phyloP scores from a whole-genome alignment of 441 rosid species.

The Melastoma candidum region DNA sequence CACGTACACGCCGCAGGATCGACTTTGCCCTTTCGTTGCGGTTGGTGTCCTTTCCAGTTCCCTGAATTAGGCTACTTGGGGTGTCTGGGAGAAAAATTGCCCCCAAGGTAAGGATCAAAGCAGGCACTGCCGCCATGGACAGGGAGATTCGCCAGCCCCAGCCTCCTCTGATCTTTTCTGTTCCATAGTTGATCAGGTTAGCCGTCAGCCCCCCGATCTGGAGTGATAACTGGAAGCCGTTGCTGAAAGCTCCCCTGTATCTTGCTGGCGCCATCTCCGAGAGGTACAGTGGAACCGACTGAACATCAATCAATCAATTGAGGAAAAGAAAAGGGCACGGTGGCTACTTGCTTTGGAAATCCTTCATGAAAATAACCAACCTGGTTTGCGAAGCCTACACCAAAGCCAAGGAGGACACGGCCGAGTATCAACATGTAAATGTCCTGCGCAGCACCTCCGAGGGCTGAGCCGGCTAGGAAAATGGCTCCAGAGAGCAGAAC shows the following conservation, averaged over 20 bases:
- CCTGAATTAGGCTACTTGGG: constrained; percentile 15
- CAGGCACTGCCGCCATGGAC: constrained; percentile 15
- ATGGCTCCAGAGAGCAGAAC: constrained; percentile 11
- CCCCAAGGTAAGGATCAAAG: constrained; percentile 9
- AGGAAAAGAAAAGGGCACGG: not conserved
- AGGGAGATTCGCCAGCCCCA: constrained; percentile 19
- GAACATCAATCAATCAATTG: constrained; percentile 4
- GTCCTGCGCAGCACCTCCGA: constrained; percentile 14
- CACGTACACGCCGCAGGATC: constrained; percentile 12
- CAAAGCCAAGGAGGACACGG: constrained; percentile 12
- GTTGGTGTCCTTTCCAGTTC: not conserved
- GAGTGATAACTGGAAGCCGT: constrained; percentile 12
- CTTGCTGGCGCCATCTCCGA: constrained; percentile 18
- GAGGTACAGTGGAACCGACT: constrained; percentile 17
- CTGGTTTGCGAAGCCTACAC: constrained; percentile 18
- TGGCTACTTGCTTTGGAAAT: too few relatives aligned
- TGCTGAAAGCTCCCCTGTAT: constrained; percentile 19
- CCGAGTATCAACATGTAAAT: constrained; percentile 16
- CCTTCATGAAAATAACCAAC: not conserved
- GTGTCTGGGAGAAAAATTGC: constrained; percentile 16
- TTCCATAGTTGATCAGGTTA: constrained; percentile 15
- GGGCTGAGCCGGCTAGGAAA: constrained; percentile 12
- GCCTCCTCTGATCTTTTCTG: constrained; percentile 16
- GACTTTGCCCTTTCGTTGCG: constrained; percentile 8
- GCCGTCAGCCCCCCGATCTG: constrained; percentile 14